Conservation (phyloP, 257 asterid species). For the Cordia subcordata region DNA sequence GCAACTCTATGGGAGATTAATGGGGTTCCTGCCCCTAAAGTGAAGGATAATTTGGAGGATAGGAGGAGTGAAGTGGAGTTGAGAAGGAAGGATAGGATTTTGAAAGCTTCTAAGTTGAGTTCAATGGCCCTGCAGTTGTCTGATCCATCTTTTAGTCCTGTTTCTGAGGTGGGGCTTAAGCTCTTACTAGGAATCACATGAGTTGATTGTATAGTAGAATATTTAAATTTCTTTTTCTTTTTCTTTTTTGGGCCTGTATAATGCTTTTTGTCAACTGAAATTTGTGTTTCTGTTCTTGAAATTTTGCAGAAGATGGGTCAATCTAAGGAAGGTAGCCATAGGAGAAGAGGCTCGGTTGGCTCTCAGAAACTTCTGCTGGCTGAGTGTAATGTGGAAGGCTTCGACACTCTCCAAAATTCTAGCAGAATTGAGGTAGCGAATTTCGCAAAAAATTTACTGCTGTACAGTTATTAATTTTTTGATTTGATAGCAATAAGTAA, state of each 20-base stretch:
- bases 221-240: slow-evolving; percentile 1
- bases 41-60: slow-evolving; percentile 38
- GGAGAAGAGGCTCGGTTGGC: slow-evolving; percentile 61
- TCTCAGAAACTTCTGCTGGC: slow-evolving; percentile 54
- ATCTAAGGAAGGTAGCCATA: slow-evolving; percentile 39
- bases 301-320: slow-evolving; percentile 65
- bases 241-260: slow-evolving; percentile 12
- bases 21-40: slow-evolving; percentile 49
- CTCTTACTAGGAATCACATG: neutral
- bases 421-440: slow-evolving; percentile 56
- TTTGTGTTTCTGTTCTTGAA: slow-evolving; percentile 5
- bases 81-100: slow-evolving; percentile 32
- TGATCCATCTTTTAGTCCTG: slow-evolving; percentile 56
- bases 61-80: slow-evolving; percentile 35
- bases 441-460: neutral
- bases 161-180: slow-evolving; percentile 58
- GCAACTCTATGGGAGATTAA: slow-evolving; percentile 87
- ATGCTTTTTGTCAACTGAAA: slow-evolving; percentile 6
- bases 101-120: slow-evolving; percentile 41
- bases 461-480: too few relatives aligned
- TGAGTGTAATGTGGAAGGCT: slow-evolving; percentile 33
- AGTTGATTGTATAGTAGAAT: neutral
- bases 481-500: too few relatives aligned
- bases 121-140: slow-evolving; percentile 43
- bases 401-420: slow-evolving; percentile 36